A percentile compares a stretch with the other conserved stretches of the same genome.
phyloP scores from a whole-genome alignment of 441 rosid genomes.

The Euphorbia corollata region DNA sequence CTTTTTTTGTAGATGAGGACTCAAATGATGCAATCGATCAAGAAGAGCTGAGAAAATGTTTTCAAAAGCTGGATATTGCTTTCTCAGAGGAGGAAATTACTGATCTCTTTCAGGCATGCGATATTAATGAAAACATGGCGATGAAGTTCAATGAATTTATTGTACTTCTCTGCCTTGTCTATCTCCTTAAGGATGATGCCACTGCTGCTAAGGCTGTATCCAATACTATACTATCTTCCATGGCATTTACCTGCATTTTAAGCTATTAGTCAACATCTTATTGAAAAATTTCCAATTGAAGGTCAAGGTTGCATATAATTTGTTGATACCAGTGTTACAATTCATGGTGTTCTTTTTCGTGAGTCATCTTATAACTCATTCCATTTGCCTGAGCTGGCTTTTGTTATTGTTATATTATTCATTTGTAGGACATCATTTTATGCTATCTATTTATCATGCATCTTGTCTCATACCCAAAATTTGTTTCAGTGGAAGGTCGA shows the following conservation, averaged over 20 bases:
- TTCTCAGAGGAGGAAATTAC: slow-evolving; percentile 72
- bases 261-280: neutral
- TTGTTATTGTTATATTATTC: neutral
- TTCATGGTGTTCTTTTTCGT: no score
- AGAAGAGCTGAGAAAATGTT: slow-evolving; percentile 65
- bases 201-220: slow-evolving; percentile 51
- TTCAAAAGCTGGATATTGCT: slow-evolving; percentile 56
- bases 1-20: slow-evolving; percentile 55
- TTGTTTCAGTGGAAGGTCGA: no score
- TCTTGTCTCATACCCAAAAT: no score
- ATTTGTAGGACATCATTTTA: neutral
- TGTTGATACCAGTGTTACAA: neutral
- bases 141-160: slow-evolving; percentile 82
- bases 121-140: slow-evolving; percentile 67
- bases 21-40: slow-evolving; percentile 72
- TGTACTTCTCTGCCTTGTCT: slow-evolving; percentile 82
- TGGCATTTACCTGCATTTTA: neutral
- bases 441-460: neutral
- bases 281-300: neutral
- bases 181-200: slow-evolving; percentile 72
- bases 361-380: neutral
- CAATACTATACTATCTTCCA: slow-evolving; percentile 7
- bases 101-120: slow-evolving; percentile 76
- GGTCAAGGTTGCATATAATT: neutral
- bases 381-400: neutral